These are phyloP conservation scores for Ambrosia trifida DNA, from an alignment of 129 eudicot species.

Conservation along the genomic window DNA sequence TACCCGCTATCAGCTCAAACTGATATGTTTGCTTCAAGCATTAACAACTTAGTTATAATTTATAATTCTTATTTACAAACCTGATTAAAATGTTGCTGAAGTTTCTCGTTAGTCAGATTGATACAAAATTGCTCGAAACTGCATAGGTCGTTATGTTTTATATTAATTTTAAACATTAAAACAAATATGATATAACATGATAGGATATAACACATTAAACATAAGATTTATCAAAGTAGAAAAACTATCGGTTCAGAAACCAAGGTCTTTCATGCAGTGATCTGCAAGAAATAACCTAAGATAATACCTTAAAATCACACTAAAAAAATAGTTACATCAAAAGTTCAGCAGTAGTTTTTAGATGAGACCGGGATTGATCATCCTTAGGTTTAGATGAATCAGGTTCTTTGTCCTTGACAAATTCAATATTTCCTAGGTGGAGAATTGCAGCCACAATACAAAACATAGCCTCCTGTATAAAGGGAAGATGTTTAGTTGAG, in stretches of 20 bases:
- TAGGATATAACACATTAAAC: constrained; percentile 19
- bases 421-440: constrained; percentile 87
- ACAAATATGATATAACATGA: constrained; percentile 10
- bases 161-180: constrained; percentile 22
- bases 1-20: constrained; percentile 29
- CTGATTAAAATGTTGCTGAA: constrained; percentile 99
- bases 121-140: constrained; percentile 99
- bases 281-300: constrained; percentile 43
- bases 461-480: constrained; percentile 80
- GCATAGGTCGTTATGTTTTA: constrained; percentile 37
- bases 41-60: constrained; percentile 7
- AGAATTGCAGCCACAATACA: constrained; percentile 95
- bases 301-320: not conserved
- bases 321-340: constrained; percentile 49
- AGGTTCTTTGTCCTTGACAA: constrained; percentile 60
- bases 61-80: constrained; percentile 36
- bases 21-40: constrained; percentile 28
- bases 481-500: constrained; percentile 12
- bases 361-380: constrained; percentile 76
- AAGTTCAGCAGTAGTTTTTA: constrained; percentile 75
- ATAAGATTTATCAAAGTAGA: constrained; percentile 1
- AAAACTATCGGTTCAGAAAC: constrained; percentile 15
- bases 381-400: constrained; percentile 93
- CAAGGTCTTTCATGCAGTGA: constrained; percentile 42
- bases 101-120: constrained; percentile 95